phyloP scores from a whole-genome alignment of 148 eudicot genomes.

The Silene latifolia region DNA sequence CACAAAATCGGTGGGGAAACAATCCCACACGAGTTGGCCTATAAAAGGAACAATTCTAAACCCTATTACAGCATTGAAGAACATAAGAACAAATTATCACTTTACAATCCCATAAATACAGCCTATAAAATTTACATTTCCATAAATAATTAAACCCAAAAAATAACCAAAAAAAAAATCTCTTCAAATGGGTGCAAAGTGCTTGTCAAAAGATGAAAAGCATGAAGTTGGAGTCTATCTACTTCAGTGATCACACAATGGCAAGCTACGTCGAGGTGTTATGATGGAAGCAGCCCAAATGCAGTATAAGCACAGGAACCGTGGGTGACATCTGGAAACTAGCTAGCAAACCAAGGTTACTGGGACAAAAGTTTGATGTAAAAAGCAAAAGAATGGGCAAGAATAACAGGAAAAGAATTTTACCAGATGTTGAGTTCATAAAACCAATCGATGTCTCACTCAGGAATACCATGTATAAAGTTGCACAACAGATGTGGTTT shows the following conservation, averaged over 20 bases:
- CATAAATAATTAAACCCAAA: no score
- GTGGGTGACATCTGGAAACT: neutral
- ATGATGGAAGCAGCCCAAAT: neutral
- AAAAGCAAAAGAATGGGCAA: neutral
- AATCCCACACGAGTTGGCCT: no score
- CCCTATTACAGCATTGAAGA: no score
- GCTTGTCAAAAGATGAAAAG: neutral
- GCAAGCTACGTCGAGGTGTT: neutral
- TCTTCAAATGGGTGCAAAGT: no score
- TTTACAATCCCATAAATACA: no score
- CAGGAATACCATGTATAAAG: neutral
- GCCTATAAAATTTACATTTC: no score
- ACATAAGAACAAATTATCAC: no score
- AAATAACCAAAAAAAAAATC: no score
- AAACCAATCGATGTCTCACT: neutral
- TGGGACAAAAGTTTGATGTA: neutral
- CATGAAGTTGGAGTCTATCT: neutral
- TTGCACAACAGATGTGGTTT: neutral
- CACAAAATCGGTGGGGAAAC: no score
- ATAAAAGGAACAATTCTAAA: no score
- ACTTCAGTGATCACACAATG: neutral
- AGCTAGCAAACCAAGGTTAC: no score
- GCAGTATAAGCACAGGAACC: neutral
- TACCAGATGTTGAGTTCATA: neutral
- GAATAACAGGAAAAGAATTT: no score